A percentile compares a stretch with the other conserved stretches of the same genome.
Evolutionary conservation across 441 rosid genomes (phyloP).

Genomic region (Gossypium aridum): DNA sequence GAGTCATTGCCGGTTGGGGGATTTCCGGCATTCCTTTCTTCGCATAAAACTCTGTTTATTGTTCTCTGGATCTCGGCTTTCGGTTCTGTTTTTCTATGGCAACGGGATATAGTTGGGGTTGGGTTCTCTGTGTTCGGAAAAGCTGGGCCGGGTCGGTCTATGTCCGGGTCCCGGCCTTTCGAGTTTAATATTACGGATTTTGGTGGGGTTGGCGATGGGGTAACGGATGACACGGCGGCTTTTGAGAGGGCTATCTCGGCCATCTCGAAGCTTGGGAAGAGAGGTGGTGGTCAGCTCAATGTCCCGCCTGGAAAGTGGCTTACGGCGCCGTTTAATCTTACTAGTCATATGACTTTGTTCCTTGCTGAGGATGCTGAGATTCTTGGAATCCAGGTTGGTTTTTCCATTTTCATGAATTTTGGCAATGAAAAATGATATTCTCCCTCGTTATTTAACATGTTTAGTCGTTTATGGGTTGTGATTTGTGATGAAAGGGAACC

Average conservation of each 20-base stretch:
- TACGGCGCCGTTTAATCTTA: constrained; percentile 92
- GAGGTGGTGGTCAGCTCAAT: constrained; percentile 83
- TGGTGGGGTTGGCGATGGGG: constrained; percentile 88
- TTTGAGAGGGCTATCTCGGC: constrained; percentile 74
- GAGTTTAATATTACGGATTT: constrained; percentile 81
- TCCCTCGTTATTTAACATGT: background rate
- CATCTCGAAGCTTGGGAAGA: constrained; percentile 61
- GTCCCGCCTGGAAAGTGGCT: constrained; percentile 90
- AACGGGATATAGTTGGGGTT: constrained; percentile 39
- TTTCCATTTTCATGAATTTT: background rate
- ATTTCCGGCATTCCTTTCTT: constrained; percentile 49
- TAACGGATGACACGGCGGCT: constrained; percentile 74
- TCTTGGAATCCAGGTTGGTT: constrained; percentile 69
- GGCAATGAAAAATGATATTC: background rate
- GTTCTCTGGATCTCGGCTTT: constrained; percentile 80
- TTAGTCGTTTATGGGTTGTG: background rate
- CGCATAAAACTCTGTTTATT: constrained; percentile 68
- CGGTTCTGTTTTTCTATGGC: constrained; percentile 74
- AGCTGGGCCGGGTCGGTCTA: constrained; percentile 31
- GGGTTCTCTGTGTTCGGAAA: constrained; percentile 35
- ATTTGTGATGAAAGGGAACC: background rate
- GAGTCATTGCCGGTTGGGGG: constrained; percentile 42
- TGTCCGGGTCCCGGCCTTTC: constrained; percentile 47
- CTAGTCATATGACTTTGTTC: constrained; percentile 88
- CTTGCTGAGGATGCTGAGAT: constrained; percentile 82